Percentiles rank a stretch among this genome's conserved stretches.
These are phyloP conservation scores for Chlamydomonas eustigma DNA, from an alignment of 139 green algal species.

Conservation along the genomic window DNA sequence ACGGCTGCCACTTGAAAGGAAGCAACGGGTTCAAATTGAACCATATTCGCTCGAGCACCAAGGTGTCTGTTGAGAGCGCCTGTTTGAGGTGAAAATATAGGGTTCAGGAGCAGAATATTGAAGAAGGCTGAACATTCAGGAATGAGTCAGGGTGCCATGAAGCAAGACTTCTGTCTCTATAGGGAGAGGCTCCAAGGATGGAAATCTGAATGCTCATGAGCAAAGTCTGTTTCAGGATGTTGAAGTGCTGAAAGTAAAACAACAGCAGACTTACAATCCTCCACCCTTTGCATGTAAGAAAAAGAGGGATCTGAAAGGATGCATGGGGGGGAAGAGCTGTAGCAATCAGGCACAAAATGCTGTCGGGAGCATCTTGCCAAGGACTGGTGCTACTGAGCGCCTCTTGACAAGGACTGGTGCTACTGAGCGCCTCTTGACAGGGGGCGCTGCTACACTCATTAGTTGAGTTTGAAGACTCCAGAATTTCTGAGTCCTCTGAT, in stretches of 20 bases:
- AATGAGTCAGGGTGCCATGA: too few relatives aligned
- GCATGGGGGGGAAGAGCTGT: not conserved
- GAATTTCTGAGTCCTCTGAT: too few relatives aligned
- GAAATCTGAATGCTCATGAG: too few relatives aligned
- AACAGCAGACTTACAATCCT: not conserved
- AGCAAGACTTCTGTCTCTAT: too few relatives aligned
- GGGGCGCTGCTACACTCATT: too few relatives aligned
- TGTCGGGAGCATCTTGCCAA: not conserved
- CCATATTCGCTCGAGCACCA: not conserved
- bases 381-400: not conserved
- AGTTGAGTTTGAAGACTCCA: too few relatives aligned
- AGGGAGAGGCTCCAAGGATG: too few relatives aligned
- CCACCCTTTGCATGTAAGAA: not conserved
- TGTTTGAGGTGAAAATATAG: not conserved
- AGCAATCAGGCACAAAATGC: not conserved
- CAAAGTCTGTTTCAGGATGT: not conserved
- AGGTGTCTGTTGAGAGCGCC: not conserved
- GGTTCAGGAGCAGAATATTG: too few relatives aligned
- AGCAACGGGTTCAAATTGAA: not conserved
- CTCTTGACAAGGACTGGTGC: not conserved
- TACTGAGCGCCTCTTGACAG: not conserved
- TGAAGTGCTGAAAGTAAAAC: not conserved
- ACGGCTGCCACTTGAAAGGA: too few relatives aligned
- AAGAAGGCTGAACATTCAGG: too few relatives aligned
- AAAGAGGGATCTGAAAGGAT: not conserved